These are phyloP conservation scores for Exophiala bonariae DNA, from an alignment of 2,329 filamentous ascomycete genomes.

Conservation along the genomic window DNA sequence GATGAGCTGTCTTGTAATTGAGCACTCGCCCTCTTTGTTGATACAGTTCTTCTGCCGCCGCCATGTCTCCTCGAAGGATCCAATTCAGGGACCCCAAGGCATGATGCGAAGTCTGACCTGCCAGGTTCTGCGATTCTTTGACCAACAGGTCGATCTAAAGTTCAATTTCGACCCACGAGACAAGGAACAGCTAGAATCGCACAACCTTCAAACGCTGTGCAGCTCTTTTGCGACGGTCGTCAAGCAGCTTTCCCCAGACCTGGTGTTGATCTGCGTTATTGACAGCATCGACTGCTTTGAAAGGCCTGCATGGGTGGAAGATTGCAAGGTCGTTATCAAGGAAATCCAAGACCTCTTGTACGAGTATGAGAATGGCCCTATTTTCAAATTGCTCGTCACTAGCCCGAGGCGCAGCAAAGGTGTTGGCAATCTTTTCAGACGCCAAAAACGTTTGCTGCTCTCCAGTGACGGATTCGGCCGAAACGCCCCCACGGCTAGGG, in stretches of 20 bases:
- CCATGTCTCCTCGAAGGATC: constrained; percentile 8
- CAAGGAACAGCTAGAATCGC: constrained; percentile 5
- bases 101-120: constrained; percentile 11
- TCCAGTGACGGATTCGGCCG: not conserved
- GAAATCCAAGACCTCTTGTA: constrained; percentile 7
- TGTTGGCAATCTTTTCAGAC: not conserved
- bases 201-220: constrained; percentile 7
- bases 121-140: constrained; percentile 2
- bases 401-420: constrained; percentile 7
- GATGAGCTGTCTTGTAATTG: constrained; percentile 8
- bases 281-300: constrained; percentile 18
- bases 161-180: constrained; percentile 1
- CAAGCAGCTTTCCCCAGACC: constrained; percentile 1
- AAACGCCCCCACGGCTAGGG: constrained; percentile 1
- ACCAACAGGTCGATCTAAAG: not conserved
- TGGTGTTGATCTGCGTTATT: constrained; percentile 16
- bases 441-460: not conserved
- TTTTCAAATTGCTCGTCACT: constrained; percentile 17
- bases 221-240: constrained; percentile 5
- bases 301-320: not conserved
- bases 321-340: constrained; percentile 1
- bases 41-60: constrained; percentile 13
- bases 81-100: constrained; percentile 12
- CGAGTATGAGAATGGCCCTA: constrained; percentile 4
- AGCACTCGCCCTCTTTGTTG: not conserved